Percentiles rank a stretch among this genome's conserved stretches.
Evolutionary conservation across 352 stramenopile species (phyloP).

Genomic region (Phytophthora pseudosyringae): DNA sequence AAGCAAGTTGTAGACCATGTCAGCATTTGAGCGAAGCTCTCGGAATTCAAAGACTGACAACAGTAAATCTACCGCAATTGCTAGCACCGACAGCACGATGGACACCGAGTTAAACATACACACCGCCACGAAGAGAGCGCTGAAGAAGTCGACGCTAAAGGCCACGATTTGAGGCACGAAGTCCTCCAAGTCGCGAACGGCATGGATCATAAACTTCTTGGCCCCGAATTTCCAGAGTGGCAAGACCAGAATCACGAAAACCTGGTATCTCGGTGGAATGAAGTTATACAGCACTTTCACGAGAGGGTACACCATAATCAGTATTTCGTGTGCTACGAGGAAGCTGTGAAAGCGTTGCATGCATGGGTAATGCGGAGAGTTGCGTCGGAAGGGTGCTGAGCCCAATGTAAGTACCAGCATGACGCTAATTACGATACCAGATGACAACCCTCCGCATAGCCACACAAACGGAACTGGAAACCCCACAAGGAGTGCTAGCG

Average conservation of each 20-base stretch:
- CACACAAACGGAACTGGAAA: conserved; percentile 12
- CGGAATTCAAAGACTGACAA: conserved; percentile 1
- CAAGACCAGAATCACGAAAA: conserved; percentile 2
- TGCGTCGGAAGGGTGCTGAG: background rate
- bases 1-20: background rate
- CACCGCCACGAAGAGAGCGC: conserved; percentile 22
- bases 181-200: conserved; percentile 7
- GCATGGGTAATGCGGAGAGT: background rate
- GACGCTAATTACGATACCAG: background rate
- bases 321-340: background rate
- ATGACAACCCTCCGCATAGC: background rate
- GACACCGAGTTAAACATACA: conserved; percentile 22
- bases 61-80: background rate
- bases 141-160: conserved; percentile 20
- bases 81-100: conserved; percentile 2
- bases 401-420: conserved; percentile 7
- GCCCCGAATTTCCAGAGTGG: conserved; percentile 16
- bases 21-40: conserved; percentile 9
- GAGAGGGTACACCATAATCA: background rate
- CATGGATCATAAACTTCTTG: conserved; percentile 1
- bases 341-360: background rate
- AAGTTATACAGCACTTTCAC: conserved; percentile 9
- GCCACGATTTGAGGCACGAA: conserved; percentile 12
- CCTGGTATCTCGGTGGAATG: conserved; percentile 9
- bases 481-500: background rate